phyloP scores from a whole-genome alignment of 257 asterid genomes.

The Przewalskia tangutica region DNA sequence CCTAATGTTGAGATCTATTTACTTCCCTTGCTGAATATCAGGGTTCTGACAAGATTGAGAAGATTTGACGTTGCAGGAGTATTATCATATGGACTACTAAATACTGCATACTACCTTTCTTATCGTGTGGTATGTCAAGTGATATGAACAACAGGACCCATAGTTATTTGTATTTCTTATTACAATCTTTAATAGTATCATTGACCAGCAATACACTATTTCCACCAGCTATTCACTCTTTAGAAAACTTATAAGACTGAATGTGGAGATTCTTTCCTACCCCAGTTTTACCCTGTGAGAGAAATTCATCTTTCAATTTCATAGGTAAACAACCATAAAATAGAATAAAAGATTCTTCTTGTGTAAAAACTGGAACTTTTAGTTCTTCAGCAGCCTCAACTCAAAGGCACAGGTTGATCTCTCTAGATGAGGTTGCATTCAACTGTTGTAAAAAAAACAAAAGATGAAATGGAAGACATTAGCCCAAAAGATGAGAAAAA shows the following conservation, averaged over 20 bases:
- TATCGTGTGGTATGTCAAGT: constrained; percentile 57
- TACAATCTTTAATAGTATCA: background rate
- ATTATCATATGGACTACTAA: constrained; percentile 80
- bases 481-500: background rate
- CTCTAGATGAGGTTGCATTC: background rate
- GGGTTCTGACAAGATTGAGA: constrained; percentile 58
- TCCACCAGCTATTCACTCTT: background rate
- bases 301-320: background rate
- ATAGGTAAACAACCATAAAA: background rate
- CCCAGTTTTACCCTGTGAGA: background rate
- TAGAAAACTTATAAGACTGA: background rate
- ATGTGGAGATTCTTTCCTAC: background rate
- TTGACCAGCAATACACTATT: background rate
- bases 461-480: background rate
- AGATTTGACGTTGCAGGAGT: constrained; percentile 76
- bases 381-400: background rate
- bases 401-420: background rate
- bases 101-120: constrained; percentile 88
- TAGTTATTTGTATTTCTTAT: background rate
- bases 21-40: constrained; percentile 21
- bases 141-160: background rate
- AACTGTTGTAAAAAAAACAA: background rate
- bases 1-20: constrained; percentile 15
- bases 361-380: background rate
- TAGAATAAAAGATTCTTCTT: background rate